Evolutionary conservation across 2,329 filamentous ascomycete genomes (phyloP).

Genomic region (Onygena corvina): DNA sequence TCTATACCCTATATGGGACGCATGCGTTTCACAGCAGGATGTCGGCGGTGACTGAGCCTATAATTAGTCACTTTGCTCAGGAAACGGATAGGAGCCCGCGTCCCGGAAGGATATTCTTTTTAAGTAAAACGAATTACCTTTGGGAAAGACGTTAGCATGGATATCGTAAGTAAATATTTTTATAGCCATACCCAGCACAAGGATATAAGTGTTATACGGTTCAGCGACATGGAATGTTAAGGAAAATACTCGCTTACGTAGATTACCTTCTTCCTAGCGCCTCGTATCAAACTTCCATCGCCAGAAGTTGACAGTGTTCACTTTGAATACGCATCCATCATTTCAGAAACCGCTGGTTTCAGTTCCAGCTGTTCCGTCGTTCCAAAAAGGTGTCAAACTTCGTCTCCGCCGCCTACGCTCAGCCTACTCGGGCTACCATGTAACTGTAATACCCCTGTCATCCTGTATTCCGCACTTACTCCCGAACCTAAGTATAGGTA

Average conservation of each 20-base stretch:
- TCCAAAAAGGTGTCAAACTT: neutral
- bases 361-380: neutral
- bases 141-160: conserved; percentile 3
- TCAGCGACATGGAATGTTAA: neutral
- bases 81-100: neutral
- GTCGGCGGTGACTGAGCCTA: neutral
- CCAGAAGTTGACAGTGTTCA: neutral
- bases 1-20: conserved; percentile 4
- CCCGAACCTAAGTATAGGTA: neutral
- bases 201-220: neutral
- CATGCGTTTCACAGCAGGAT: conserved; percentile 3
- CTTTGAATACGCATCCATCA: neutral
- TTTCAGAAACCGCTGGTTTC: conserved; percentile 1
- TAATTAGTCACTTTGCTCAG: conserved; percentile 1
- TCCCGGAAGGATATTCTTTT: neutral
- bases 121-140: neutral
- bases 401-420: neutral
- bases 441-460: neutral
- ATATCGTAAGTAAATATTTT: neutral
- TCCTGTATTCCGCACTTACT: neutral
- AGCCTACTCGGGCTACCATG: neutral
- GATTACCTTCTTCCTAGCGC: conserved; percentile 1
- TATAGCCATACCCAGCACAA: neutral
- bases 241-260: neutral
- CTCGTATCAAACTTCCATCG: neutral